Evolutionary conservation across 1,139 yeast genomes (phyloP), one percentile per base, ranked within the genome.

Genomic region (Nakaseomyces uthaithaninus): DNA sequence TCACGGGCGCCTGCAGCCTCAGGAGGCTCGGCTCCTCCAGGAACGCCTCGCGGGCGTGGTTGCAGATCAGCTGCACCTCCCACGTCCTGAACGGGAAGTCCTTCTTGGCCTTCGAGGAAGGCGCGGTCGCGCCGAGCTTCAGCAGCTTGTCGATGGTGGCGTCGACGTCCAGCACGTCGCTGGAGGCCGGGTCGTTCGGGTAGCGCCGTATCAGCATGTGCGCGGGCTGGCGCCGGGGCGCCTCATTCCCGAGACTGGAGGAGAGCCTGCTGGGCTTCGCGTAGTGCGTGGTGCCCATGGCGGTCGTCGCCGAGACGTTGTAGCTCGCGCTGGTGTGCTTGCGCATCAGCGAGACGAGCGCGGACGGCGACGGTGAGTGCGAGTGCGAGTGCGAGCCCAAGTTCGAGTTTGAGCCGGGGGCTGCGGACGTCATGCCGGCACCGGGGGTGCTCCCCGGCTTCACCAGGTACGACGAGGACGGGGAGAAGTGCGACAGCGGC

Each of bases 1-100:
- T 84, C 23, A 84, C 91, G 0, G 94, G 93, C 0, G 94, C 86
- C 24, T 86, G 79, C 45, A 85, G 65, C 55, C 80, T 79, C 49
- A 86, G 66, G 42, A 86, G 64, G 30, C 83, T 74, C 11, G 95
- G 95, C 58, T 86, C 95, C 22, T 71, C 72, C 61, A 84, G 60
- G 47, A 86, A 82, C 16, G 83, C 71, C 44, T 77, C 77, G 42
- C 93, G 66, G 2, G 86, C 78, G 47, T 74, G 76, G 23, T 75
- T 68, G 57, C 91, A 77, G 41, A 86, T 74, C 44, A 68, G 67
- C 51, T 76, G 75, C 43, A 83, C 71, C 55, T 82, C 91, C 48
- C 70, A 66, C 6, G 73, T 62, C 16, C 64, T 57, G 39, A 70
- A 55, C 2, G 64, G 62, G 48, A 54, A 67, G 52, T 47, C 63